These are phyloP conservation scores for Blumeria graminis DNA, from an alignment of 2,329 filamentous ascomycete species.

Conservation along the genomic window DNA sequence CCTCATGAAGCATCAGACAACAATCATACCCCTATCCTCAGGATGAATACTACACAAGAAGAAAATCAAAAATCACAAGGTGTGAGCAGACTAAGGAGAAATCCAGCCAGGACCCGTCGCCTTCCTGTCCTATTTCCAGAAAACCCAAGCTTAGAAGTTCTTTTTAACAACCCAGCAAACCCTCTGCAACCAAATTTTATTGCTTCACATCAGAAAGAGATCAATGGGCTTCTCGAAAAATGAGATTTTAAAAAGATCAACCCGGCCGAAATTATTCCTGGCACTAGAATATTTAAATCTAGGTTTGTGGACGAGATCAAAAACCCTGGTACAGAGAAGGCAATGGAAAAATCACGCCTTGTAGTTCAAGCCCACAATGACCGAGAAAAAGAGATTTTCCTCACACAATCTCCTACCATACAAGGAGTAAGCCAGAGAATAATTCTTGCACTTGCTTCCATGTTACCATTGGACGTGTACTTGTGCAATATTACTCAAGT, in stretches of 20 bases:
- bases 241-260: not conserved
- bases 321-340: not conserved
- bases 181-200: not conserved
- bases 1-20: not conserved
- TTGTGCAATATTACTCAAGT: no score
- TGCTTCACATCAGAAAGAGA: not conserved
- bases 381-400: no score
- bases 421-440: no score
- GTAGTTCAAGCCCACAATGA: no score
- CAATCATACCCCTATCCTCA: not conserved
- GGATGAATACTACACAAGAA: not conserved
- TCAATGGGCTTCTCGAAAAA: not conserved
- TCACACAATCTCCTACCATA: no score
- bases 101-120: not conserved
- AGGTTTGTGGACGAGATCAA: not conserved
- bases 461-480: no score
- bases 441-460: no score
- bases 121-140: not conserved
- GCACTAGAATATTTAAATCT: not conserved
- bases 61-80: not conserved
- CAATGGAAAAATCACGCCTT: no score
- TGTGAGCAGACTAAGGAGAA: not conserved
- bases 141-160: not conserved
- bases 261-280: not conserved
- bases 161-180: not conserved